Base-by-base conservation (phyloP, 345 rosid species). In the Eucalyptus urophylla region DNA sequence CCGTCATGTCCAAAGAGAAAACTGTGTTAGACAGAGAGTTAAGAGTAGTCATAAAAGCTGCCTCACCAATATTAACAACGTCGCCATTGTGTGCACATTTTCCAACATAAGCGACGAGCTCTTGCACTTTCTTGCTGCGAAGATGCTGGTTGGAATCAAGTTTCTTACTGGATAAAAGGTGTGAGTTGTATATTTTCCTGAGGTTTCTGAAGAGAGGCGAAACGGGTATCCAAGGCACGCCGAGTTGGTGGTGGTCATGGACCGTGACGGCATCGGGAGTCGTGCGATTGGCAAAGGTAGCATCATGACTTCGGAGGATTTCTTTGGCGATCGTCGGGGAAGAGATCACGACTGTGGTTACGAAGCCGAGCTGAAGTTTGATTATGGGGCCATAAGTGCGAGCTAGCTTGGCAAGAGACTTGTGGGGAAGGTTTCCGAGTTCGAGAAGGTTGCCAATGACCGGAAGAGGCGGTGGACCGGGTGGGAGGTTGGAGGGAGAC, bases 31-130 rank as follows among this genome's bases (percentile, higher is more conserved):
- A 92, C 56, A 93, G n/a, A 33, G 81, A 53, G 87, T 90, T 92
- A 24, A 92, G 88, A 11, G 65, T 12, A 7, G 92, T 86, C 62
- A 25, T 58, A 72, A 93, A 92, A 7, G 86, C 89, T 5, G 90
- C 94, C 56, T 88, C 89, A 27, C 96, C 94, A 1, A 95, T 89
- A 60, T 91, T 90, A 19, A 95, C 89, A n/a, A 92, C 90, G 47
- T 88, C 89, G 44, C 92, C 94, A 9, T 21, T 86, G 14, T 88
- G 54, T 72, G 92, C 85, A 58, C 90, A 37, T 33, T 89, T 89
- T 12, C 43, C 56, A 44, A 93, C 90, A 44, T 86, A 60, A 49
- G 87, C 53, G 53, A 89, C 81, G 56, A 94, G 91, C 12, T 87
- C 86, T 49, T 90, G 72, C 15, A 91, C 80, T 45, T 86, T 88